A percentile compares a stretch with the other conserved stretches of the same genome.
Conservation (phyloP, 768 basidiomycete genomes). For the Suillus plorans region DNA sequence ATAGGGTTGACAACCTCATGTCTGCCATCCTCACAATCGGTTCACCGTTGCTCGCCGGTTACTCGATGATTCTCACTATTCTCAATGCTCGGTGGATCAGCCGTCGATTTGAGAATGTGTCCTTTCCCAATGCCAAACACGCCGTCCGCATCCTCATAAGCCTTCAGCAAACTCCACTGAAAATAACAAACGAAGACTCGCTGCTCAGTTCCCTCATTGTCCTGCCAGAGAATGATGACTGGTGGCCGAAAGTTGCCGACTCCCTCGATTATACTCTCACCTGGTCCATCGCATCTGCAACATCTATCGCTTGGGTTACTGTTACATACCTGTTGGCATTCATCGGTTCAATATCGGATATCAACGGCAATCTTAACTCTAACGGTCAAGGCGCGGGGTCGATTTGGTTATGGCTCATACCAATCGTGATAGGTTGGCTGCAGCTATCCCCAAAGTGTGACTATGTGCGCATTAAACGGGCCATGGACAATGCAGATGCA, state of each 20-base stretch:
- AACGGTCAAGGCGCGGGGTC: constrained; percentile 40
- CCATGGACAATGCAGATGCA: constrained; percentile 30
- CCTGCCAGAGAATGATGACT: constrained; percentile 41
- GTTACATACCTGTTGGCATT: constrained; percentile 43
- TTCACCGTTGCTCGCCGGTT: constrained; percentile 44
- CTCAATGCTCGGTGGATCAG: constrained; percentile 44
- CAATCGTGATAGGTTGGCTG: constrained; percentile 41
- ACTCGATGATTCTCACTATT: constrained; percentile 45
- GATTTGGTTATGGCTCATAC: constrained; percentile 44
- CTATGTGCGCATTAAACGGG: constrained; percentile 25
- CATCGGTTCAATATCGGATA: constrained; percentile 24
- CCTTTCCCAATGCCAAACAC: constrained; percentile 20
- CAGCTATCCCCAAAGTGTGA: constrained; percentile 41
- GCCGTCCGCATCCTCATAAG: constrained; percentile 36
- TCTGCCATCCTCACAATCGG: constrained; percentile 45
- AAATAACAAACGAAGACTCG: constrained; percentile 24
- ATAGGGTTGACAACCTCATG: constrained; percentile 41
- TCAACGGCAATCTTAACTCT: constrained; percentile 23
- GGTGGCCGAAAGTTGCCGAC: constrained; percentile 37
- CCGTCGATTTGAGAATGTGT: constrained; percentile 27
- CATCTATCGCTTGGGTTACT: constrained; percentile 43
- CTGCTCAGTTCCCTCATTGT: constrained; percentile 42
- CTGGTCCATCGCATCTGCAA: constrained; percentile 40
- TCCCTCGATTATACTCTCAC: constrained; percentile 38
- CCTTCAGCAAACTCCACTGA: constrained; percentile 43